Evolutionary conservation across 2,329 filamentous ascomycete genomes (phyloP).

Genomic region (Raffaelea deltoideospora): DNA sequence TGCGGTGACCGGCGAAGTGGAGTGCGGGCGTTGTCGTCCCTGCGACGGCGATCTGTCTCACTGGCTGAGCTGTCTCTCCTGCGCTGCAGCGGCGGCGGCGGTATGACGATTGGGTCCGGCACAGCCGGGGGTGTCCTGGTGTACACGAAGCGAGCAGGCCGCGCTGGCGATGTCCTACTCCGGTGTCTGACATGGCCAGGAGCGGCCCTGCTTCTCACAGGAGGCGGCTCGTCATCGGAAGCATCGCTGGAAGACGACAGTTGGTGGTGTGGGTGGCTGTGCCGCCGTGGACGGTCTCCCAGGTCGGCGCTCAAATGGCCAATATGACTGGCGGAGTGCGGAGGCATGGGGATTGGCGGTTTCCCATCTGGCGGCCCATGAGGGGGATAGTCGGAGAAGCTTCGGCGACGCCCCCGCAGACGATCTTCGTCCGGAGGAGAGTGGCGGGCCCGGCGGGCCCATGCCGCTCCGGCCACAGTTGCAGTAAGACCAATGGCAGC

Average conservation of each 20-base stretch:
- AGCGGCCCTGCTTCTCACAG: conserved; percentile 12
- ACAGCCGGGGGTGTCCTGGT: too few species aligned
- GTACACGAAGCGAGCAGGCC: too few species aligned
- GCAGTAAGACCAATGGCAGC: conserved; percentile 6
- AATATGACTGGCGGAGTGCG: conserved; percentile 16
- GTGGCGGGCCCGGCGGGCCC: conserved; percentile 15
- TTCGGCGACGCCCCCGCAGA: conserved; percentile 24
- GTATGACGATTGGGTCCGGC: conserved; percentile 7
- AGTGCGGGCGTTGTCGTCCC: conserved; percentile 3
- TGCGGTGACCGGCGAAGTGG: conserved; percentile 7
- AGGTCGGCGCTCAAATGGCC: conserved; percentile 22
- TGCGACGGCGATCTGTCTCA: conserved; percentile 4
- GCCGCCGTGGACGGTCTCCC: conserved; percentile 20
- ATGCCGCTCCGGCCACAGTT: conserved; percentile 11
- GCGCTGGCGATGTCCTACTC: too few species aligned
- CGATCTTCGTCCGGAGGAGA: conserved; percentile 22
- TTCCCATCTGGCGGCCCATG: conserved; percentile 13
- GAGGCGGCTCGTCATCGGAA: conserved; percentile 17
- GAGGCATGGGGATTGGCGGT: conserved; percentile 6
- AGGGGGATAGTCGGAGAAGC: conserved; percentile 34
- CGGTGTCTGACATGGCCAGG: too few species aligned
- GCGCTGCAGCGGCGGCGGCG: too few species aligned
- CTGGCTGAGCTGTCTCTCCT: conserved; percentile 8
- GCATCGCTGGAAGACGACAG: conserved; percentile 27
- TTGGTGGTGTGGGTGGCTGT: conserved; percentile 34